A percentile compares a stretch with the other conserved stretches of the same genome.
These are phyloP conservation scores for Alternaria dauci DNA, from an alignment of 2,329 filamentous ascomycete species.

Conservation along the genomic window DNA sequence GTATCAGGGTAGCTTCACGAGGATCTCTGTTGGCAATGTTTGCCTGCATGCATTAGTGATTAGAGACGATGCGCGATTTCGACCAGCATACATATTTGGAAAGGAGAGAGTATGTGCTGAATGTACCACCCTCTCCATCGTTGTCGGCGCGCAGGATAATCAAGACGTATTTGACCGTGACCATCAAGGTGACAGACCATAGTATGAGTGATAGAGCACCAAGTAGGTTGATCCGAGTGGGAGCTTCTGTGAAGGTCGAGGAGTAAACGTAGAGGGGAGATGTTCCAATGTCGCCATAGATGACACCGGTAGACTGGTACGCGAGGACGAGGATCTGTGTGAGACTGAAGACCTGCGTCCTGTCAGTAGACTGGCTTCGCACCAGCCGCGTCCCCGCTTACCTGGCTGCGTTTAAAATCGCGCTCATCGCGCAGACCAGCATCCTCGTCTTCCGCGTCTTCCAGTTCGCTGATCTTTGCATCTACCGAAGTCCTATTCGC, in stretches of 20 bases:
- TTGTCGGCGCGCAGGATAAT: slow-evolving; percentile 73
- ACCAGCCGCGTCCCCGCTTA: slow-evolving; percentile 12
- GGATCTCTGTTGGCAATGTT: slow-evolving; percentile 69
- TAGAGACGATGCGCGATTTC: neutral
- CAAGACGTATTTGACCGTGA: slow-evolving; percentile 73
- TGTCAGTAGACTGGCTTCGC: slow-evolving; percentile 18
- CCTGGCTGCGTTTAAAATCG: slow-evolving; percentile 45
- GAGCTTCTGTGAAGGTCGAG: slow-evolving; percentile 66
- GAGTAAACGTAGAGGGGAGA: slow-evolving; percentile 76
- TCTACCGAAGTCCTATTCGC: slow-evolving; percentile 61
- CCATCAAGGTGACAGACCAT: slow-evolving; percentile 74
- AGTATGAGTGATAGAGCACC: slow-evolving; percentile 73
- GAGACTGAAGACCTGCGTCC: slow-evolving; percentile 37
- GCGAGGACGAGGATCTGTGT: slow-evolving; percentile 50
- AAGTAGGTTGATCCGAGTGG: slow-evolving; percentile 65
- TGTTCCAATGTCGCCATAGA: slow-evolving; percentile 74
- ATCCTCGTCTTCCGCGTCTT: slow-evolving; percentile 42
- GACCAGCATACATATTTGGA: slow-evolving; percentile 58
- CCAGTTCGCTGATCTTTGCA: slow-evolving; percentile 63
- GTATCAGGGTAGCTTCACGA: slow-evolving; percentile 62
- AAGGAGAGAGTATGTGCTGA: slow-evolving; percentile 71
- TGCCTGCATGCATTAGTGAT: slow-evolving; percentile 51
- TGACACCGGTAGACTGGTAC: slow-evolving; percentile 72
- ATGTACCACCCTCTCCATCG: slow-evolving; percentile 75
- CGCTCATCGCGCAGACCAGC: slow-evolving; percentile 42